phyloP scores from a whole-genome alignment of 2,329 filamentous ascomycete species.

The Aspergillus jensenii region DNA sequence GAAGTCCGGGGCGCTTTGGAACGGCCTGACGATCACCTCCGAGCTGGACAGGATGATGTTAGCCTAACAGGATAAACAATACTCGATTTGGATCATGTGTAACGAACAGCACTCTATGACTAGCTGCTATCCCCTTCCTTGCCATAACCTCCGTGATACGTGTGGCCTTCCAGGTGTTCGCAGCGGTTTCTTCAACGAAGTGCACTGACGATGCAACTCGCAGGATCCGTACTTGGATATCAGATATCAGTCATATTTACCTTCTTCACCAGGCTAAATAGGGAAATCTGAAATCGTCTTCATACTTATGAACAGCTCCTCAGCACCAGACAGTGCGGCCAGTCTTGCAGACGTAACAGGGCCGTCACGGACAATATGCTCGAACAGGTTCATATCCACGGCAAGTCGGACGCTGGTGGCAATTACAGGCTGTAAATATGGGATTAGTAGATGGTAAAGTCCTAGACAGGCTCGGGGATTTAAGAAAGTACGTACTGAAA shows the following conservation, averaged over 20 bases:
- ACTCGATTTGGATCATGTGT: background rate
- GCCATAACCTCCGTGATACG: slow-evolving; percentile 4
- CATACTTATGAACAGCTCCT: background rate
- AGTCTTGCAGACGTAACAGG: background rate
- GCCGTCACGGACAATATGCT: background rate
- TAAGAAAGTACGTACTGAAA: background rate
- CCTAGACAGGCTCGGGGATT: too few species aligned
- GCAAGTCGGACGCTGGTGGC: background rate
- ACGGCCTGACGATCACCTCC: background rate
- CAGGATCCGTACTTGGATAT: slow-evolving; percentile 1
- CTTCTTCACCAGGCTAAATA: background rate
- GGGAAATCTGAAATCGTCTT: background rate
- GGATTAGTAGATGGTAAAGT: background rate
- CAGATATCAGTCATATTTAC: background rate
- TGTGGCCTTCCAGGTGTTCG: background rate
- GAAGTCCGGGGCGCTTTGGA: slow-evolving; percentile 6
- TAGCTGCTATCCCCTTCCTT: slow-evolving; percentile 2
- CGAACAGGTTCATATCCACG: slow-evolving; percentile 1
- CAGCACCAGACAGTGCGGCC: background rate
- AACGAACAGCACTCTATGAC: background rate
- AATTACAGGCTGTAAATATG: slow-evolving; percentile 2
- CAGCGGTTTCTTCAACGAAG: background rate
- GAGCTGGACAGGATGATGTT: background rate
- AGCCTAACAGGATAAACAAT: background rate
- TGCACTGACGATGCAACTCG: background rate